Base-by-base conservation (phyloP, 2,329 filamentous ascomycete species). In the Drechslerella stenobrocha region DNA sequence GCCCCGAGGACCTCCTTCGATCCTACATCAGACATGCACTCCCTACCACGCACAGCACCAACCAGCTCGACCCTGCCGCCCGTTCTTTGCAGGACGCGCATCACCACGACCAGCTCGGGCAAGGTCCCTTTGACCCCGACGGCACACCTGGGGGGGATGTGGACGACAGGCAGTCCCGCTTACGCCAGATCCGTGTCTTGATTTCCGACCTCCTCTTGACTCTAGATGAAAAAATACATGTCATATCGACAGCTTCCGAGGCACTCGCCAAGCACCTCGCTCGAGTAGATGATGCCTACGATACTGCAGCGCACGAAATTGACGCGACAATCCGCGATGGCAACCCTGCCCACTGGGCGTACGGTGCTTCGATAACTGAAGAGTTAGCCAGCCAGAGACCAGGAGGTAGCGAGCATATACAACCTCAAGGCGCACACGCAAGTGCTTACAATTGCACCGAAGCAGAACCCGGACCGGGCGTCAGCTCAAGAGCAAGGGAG, bases 221-320 rank as follows among this genome's bases (percentile, higher is more conserved):
- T 1, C 82, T 97, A 34, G 93, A 98, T 74, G 93, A 98, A 78
- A 98, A 98, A 78, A 96, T 96, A 72, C 91, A 96, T 72, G 93
- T 98, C 72, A 87, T 97, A 59, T 87, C 89, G 34, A 95, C 92
- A 13, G 92, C 93, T 56, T 93, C 92, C 73, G 89, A 95, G 72
- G 89, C 91, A 45, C 83, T 97, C 9, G 84, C 89, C 71, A 89
- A 88, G 74, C 90, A 96, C 74, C 81, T 96, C 32, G 80, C 83
- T 65, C 89, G 95, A 52, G 85, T 96, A 74, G 88, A 96, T 75
- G 87, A 88, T 72, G 87, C 95, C 28, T 95, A 88, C 81, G 87
- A 90, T 18, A 86, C 91, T 77, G 84, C 97, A 60, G 87, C 95
- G 70, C 81, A 82, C 65, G 93, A 98, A 76, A 89, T 98, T 74